Evolutionary conservation across 208 protist genomes (phyloP).

Genomic region (Crithidia mellificae): DNA sequence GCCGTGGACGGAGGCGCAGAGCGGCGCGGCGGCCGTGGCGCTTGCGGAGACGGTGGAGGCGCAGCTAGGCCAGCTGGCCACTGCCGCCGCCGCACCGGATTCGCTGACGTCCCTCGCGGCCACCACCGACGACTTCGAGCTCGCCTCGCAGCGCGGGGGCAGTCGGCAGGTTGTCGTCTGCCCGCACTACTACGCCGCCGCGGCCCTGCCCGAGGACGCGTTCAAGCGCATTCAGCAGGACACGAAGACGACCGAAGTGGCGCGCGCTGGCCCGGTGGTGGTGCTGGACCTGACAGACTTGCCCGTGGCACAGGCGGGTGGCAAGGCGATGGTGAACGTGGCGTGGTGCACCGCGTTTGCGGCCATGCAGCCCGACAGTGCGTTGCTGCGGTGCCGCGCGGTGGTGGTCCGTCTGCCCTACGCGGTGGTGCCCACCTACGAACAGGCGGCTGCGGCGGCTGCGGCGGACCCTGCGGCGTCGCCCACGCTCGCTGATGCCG

Average conservation of each 20-base stretch:
- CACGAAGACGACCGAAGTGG: neutral
- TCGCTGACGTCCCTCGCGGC: slow-evolving; percentile 7
- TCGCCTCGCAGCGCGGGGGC: slow-evolving; percentile 30
- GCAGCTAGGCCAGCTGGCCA: slow-evolving; percentile 6
- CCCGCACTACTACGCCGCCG: slow-evolving; percentile 59
- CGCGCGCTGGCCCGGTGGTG: slow-evolving; percentile 26
- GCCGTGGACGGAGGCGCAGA: slow-evolving; percentile 26
- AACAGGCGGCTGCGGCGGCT: neutral
- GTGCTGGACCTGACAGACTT: slow-evolving; percentile 66
- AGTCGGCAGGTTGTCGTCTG: slow-evolving; percentile 49
- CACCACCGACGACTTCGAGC: slow-evolving; percentile 31
- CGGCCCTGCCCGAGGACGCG: slow-evolving; percentile 12
- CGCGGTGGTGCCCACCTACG: slow-evolving; percentile 31
- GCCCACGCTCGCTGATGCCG: slow-evolving; percentile 21
- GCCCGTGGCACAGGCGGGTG: slow-evolving; percentile 25
- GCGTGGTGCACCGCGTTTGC: slow-evolving; percentile 73
- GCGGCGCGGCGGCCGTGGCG: neutral
- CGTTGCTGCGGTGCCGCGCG: slow-evolving; percentile 29
- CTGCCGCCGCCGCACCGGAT: neutral
- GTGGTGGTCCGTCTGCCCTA: slow-evolving; percentile 74
- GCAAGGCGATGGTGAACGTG: slow-evolving; percentile 33
- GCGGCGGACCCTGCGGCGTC: neutral
- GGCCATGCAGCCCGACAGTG: slow-evolving; percentile 41
- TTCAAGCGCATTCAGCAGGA: neutral
- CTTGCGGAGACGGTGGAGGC: slow-evolving; percentile 14